Evolutionary conservation across 331 rosid genomes (phyloP).

Genomic region (Quercus phellos): DNA sequence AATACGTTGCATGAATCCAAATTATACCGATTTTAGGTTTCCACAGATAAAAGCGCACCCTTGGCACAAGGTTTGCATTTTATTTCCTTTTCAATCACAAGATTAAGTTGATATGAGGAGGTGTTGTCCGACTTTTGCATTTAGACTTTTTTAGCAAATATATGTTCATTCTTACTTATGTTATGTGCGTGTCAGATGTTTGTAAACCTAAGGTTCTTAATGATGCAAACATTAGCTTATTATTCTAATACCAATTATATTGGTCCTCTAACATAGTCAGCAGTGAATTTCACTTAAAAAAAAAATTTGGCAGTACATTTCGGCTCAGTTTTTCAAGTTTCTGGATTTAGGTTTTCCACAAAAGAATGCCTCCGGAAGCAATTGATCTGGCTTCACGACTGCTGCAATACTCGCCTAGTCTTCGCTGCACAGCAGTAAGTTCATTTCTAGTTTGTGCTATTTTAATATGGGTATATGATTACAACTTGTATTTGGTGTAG

Average conservation of each 20-base stretch:
- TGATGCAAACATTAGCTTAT: neutral
- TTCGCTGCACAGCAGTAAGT: conserved; percentile 93
- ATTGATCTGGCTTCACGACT: conserved; percentile 90
- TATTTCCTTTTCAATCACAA: conserved; percentile 13
- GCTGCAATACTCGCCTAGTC: conserved; percentile 91
- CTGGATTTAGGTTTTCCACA: conserved; percentile 75
- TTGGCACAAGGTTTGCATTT: conserved; percentile 80
- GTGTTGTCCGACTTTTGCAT: neutral
- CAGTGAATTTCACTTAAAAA: neutral
- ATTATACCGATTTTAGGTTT: conserved; percentile 86
- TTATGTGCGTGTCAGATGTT: neutral
- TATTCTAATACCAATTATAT: neutral
- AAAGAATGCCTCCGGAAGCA: conserved; percentile 96
- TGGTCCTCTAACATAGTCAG: neutral
- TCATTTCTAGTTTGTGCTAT: neutral
- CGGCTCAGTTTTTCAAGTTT: neutral
- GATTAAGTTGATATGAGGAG: conserved; percentile 3
- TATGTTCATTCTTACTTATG: neutral
- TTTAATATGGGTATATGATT: neutral
- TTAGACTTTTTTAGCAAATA: neutral
- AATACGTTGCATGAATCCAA: conserved; percentile 99
- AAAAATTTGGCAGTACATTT: neutral
- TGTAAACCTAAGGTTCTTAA: neutral
- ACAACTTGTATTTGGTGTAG: neutral
- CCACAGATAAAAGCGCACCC: conserved; percentile 96